Evolutionary conservation across 768 basidiomycete species (phyloP), one percentile per base, ranked within the genome.

Genomic region (Xerocomellus chrysenteron): DNA sequence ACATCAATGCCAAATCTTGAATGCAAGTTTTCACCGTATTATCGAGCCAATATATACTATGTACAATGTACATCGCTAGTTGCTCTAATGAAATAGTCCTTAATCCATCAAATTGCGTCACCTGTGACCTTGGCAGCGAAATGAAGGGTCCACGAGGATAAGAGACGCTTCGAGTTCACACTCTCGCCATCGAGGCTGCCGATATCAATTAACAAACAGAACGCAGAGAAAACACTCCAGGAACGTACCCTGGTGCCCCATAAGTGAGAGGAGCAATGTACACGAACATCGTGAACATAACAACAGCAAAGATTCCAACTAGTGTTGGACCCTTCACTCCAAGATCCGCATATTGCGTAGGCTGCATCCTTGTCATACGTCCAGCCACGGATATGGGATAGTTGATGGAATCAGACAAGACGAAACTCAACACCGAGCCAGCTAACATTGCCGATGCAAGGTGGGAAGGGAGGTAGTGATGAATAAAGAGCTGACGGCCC

Each of bases 391-490:
- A 95, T 57, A 95, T 80, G 4, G 95, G 95, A 72, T 86, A 95
- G 76, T 97, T 94, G 71, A 97, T 87, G 2, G 86, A 86, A 62
- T 97, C 95, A 36, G 90, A 90, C 48, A 95, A 73, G 55, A 96
- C 80, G 69, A 94, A 98, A 75, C 90, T 91, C 64, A 98, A 78
- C 17, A 97, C 89, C 6, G 93, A 83, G 42, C 97, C 97, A 40
- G 96, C 94, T 55, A 98, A 85, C 55, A 98, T 80, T 13, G 94
- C 88, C 14, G 93, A 95, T 13, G 91, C 88, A 41, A 99, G 80
- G 69, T 99, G 97, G 1, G 96, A 96, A 14, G 96, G 96, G 4
- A 99, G 86, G 72, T 99, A 99, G 72, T 97, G 95, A 71, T 99
- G 97, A 26, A 99, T 78, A 81, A 99, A 99, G 42, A 95, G 80